Percentiles rank a stretch among this genome's conserved stretches.
These are phyloP conservation scores for Ascochyta pisi DNA, from an alignment of 2,329 filamentous ascomycete species.

Conservation along the genomic window DNA sequence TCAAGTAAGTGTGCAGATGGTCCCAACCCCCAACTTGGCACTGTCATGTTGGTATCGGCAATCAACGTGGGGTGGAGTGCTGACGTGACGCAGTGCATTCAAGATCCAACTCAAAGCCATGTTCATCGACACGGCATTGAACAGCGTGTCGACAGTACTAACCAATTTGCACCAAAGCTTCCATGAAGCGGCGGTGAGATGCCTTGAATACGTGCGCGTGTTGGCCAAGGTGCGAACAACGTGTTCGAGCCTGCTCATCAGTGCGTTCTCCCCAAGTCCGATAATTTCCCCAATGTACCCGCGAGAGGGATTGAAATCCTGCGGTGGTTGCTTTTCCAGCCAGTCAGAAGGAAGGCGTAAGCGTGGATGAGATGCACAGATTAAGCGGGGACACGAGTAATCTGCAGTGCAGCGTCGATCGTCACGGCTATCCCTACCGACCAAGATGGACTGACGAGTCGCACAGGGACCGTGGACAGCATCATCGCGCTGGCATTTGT, in stretches of 20 bases:
- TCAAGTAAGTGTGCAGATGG: constrained; percentile 60
- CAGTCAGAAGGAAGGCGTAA: constrained; percentile 16
- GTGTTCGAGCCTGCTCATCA: constrained; percentile 64
- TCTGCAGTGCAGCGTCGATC: constrained; percentile 27
- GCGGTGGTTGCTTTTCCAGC: constrained; percentile 20
- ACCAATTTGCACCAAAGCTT: constrained; percentile 80
- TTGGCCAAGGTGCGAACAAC: constrained; percentile 66
- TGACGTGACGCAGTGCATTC: constrained; percentile 61
- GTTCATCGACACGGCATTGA: constrained; percentile 82
- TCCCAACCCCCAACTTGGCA: background rate
- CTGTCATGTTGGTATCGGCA: background rate
- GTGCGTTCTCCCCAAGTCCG: constrained; percentile 47
- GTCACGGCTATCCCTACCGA: constrained; percentile 19
- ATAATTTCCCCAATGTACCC: constrained; percentile 12
- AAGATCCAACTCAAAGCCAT: constrained; percentile 85
- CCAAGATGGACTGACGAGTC: constrained; percentile 25
- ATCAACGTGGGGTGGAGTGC: background rate
- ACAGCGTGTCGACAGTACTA: constrained; percentile 72
- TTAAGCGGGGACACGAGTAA: constrained; percentile 20
- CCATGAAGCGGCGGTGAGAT: constrained; percentile 77
- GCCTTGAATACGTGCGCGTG: constrained; percentile 66
- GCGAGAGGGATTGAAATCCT: constrained; percentile 13
- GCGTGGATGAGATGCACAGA: constrained; percentile 18
- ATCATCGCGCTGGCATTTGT: constrained; percentile 69
- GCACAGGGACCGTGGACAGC: constrained; percentile 68